These are phyloP conservation scores for Ustilago cynodontis DNA, from an alignment of 1,284 basidiomycete species.

Conservation along the genomic window DNA sequence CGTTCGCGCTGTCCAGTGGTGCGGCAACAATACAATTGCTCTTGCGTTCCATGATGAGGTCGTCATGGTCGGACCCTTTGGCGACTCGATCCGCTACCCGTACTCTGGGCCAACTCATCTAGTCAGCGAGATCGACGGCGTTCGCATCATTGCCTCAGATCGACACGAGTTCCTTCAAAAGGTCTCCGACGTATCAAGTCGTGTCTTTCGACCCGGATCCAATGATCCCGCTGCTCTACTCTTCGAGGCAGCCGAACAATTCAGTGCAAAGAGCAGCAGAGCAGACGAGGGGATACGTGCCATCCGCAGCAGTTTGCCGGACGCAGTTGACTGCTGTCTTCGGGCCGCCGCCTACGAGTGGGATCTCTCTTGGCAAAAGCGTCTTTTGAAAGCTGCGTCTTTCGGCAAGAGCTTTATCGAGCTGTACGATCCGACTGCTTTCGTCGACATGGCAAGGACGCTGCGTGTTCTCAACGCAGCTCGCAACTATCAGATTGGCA, in stretches of 20 bases:
- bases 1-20: slow-evolving; percentile 80
- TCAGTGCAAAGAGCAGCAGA: slow-evolving; percentile 83
- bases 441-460: slow-evolving; percentile 89
- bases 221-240: slow-evolving; percentile 90
- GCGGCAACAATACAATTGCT: slow-evolving; percentile 92
- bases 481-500: slow-evolving; percentile 88
- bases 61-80: slow-evolving; percentile 89
- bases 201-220: slow-evolving; percentile 86
- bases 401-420: slow-evolving; percentile 95
- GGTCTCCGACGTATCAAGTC: slow-evolving; percentile 71
- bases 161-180: slow-evolving; percentile 92
- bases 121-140: slow-evolving; percentile 86
- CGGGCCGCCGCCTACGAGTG: slow-evolving; percentile 93
- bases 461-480: slow-evolving; percentile 96
- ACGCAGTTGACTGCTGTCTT: slow-evolving; percentile 91
- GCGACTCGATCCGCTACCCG: slow-evolving; percentile 86
- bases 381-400: slow-evolving; percentile 86
- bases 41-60: slow-evolving; percentile 85
- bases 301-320: slow-evolving; percentile 81
- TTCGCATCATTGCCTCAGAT: slow-evolving; percentile 83
- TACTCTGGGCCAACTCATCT: slow-evolving; percentile 83
- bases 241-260: slow-evolving; percentile 90
- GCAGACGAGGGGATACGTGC: slow-evolving; percentile 92
- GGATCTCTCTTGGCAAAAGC: slow-evolving; percentile 88
- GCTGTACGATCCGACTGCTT: slow-evolving; percentile 88